Evolutionary conservation across 768 basidiomycete genomes (phyloP).

Genomic region (Leccinellum albellum): DNA sequence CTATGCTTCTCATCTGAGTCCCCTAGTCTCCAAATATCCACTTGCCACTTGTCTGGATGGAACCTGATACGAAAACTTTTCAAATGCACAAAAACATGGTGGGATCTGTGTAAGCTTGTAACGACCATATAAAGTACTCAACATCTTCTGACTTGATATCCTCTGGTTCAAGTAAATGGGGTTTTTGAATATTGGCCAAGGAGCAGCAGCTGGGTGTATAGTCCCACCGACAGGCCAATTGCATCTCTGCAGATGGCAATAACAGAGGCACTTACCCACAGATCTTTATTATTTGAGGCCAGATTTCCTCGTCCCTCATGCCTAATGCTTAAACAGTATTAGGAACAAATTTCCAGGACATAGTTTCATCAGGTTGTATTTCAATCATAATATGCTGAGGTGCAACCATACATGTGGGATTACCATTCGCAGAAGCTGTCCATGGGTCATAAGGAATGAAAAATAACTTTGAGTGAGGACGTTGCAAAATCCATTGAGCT

Average conservation of each 20-base stretch:
- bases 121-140: too few relatives aligned
- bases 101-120: too few relatives aligned
- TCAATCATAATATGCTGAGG: neutral
- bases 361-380: neutral
- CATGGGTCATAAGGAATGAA: neutral
- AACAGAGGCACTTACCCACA: neutral
- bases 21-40: too few relatives aligned
- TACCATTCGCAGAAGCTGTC: neutral
- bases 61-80: too few relatives aligned
- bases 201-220: neutral
- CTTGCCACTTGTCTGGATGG: too few relatives aligned
- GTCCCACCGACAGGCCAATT: neutral
- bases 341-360: neutral
- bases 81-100: too few relatives aligned
- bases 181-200: neutral
- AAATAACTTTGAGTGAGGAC: neutral
- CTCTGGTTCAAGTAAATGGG: neutral
- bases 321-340: neutral
- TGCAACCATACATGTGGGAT: neutral
- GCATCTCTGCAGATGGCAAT: too few relatives aligned
- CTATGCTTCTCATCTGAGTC: too few relatives aligned
- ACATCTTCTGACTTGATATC: neutral
- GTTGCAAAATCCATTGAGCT: neutral
- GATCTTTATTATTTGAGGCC: neutral
- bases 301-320: neutral